Base-by-base conservation (phyloP, 2,329 filamentous ascomycete species). In the Colletotrichum musicola region DNA sequence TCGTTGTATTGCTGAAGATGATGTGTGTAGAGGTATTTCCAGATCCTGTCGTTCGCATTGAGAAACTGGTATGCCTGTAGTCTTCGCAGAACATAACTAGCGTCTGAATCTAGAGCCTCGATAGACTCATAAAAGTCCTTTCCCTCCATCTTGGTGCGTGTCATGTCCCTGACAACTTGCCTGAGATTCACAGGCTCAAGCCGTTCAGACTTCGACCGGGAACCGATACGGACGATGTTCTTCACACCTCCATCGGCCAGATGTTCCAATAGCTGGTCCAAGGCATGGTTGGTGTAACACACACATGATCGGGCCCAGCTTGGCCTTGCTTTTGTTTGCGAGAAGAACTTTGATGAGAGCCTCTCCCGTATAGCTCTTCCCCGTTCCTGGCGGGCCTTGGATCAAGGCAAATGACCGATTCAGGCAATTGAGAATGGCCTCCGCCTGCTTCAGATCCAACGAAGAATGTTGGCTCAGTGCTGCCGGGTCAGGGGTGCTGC, bases 341-440 rank as follows among this genome's bases (percentile, higher is more conserved):
- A 91, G 73, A 6, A 91, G 74, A 0, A 84, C 81, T 68, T 86
- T 85, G 67, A 91, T 84, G n/a, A 92, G 75, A 50, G 85, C 82
- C 2, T 88, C 82, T 3, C 90, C 90, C 0, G 85, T 82, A 71
- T 85, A 92, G 4, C 83, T 86, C 74, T 93, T 93, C 0, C 91
- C 91, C 0, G 91, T 93, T 0, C 91, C 91, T 0, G 91, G 91
- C 0, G 91, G 91, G 0, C 91, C 91, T 78, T 93, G 90, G 12
- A 92, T 90, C 4, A 92, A 79, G 1, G 88, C 85, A 9, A 92
- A 76, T 40, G 83, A 82, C 1, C 83, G 81, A 0, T 79, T 82
- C 0, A 93, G 76, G 3, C 87, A 83, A 18, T 83, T 78, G 0
- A 90, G 71, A 0, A 92, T 75, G 1, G 89, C 88, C 4, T 72